Percentiles rank a stretch among this genome's conserved stretches.
These are phyloP conservation scores for Avena insularis DNA, from an alignment of 176 grass and related monocot genomes.

Conservation along the genomic window DNA sequence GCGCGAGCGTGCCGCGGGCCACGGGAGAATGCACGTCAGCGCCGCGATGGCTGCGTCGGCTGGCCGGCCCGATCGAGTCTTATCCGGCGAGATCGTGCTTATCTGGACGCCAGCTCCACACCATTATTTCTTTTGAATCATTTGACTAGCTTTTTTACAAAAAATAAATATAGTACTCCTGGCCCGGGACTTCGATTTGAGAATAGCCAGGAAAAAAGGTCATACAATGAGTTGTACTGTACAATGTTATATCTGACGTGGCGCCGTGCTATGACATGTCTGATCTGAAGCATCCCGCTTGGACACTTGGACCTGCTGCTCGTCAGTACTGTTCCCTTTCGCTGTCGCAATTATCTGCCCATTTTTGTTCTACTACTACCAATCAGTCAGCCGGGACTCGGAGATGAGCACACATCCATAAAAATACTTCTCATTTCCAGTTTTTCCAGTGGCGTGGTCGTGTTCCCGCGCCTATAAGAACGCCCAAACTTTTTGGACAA, in stretches of 20 bases:
- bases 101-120: slow-evolving; percentile 32
- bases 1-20: not conserved
- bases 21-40: not conserved
- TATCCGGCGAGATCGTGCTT: slow-evolving; percentile 18
- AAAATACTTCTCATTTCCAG: not conserved
- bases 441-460: not conserved
- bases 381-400: not conserved
- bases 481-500: not conserved
- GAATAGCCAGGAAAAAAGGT: not conserved
- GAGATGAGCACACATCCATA: not conserved
- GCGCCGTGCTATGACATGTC: not conserved
- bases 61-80: not conserved
- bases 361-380: not conserved
- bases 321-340: not conserved
- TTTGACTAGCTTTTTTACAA: too few species aligned
- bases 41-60: not conserved
- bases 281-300: not conserved
- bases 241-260: not conserved
- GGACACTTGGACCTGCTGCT: not conserved
- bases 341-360: not conserved
- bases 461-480: slow-evolving; percentile 45
- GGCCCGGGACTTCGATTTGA: too few species aligned
- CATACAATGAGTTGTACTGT: not conserved
- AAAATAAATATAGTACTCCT: not conserved
- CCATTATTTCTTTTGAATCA: too few species aligned